Evolutionary conservation across 2,329 filamentous ascomycete species (phyloP).

Genomic region (Neobulgaria alba): DNA sequence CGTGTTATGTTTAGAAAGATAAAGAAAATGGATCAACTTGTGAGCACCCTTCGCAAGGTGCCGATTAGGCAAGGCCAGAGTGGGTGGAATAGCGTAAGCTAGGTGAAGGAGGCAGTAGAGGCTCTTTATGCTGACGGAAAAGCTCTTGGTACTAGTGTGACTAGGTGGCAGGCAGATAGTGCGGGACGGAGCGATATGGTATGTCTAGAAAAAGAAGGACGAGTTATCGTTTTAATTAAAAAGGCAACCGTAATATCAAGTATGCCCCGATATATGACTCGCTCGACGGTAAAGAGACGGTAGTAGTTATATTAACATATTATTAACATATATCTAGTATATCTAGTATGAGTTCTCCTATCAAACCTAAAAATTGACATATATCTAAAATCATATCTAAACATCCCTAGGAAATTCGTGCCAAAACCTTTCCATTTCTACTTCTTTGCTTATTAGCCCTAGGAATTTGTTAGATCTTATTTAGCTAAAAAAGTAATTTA

Average conservation of each 20-base stretch:
- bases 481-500: no score
- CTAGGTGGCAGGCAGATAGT: not conserved
- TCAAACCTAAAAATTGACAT: no score
- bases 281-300: constrained; percentile 1
- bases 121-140: not conserved
- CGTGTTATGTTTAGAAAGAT: constrained; percentile 1
- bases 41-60: constrained; percentile 1
- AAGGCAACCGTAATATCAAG: not conserved
- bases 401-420: no score
- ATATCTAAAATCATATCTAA: no score
- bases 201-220: not conserved
- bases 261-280: constrained; percentile 1
- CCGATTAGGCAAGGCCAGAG: constrained; percentile 30
- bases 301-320: constrained; percentile 4
- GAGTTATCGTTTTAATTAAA: constrained; percentile 1
- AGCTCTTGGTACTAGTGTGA: not conserved
- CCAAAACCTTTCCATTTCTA: no score
- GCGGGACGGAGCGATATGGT: not conserved
- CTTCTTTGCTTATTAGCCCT: no score
- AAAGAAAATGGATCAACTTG: not conserved
- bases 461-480: no score
- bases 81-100: constrained; percentile 30
- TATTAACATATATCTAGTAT: no score
- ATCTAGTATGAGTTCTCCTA: no score
- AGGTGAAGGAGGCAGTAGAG: not conserved